Base-by-base conservation (phyloP, 2,329 filamentous ascomycete genomes). In the Dendryphion nanum region DNA sequence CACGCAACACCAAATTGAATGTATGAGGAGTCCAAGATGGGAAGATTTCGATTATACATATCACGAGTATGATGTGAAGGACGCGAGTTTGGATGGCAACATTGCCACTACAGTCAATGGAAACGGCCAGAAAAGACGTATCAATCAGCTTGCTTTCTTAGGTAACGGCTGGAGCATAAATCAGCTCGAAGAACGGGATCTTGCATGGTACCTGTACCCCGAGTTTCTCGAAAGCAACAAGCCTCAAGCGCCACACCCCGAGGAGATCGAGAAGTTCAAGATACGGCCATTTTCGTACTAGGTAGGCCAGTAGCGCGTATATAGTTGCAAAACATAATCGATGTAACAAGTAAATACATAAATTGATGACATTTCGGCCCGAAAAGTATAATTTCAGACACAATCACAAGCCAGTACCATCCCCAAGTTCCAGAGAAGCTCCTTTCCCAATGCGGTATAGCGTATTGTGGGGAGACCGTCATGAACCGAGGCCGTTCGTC, bases 161-260 rank as follows among this genome's bases (percentile, higher is more conserved):
- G 61, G 61, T 0, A 62, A 64, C 49, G 61, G 60, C 0, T 61
- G 50, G 53, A 63, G 37, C 29, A 35, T 41, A 12, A 50, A 47
- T 37, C 44, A 57, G 37, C 16, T 54, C 15, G 59, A 64, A 30
- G 49, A 51, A 23, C 57, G 54, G 39, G 53, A 71, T 51, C 35
- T 70, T 53, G 65, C 63, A 19, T 72, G 58, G 48, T 72, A 71
- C 56, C 42, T 72, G 31, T 59, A 64, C 43, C 62, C 64, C 4
- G 58, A 61, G 49, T 71, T 69, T 49, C 21, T 63, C 51, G 57
- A 69, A 15, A n/a, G 23, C 10, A 8, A 10, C 10, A 49, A 53
- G 38, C 69, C 68, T 15, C 33, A 44, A 24, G 43, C 46, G 31
- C 54, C 53, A 12, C 44, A 45, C 44, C 68, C 68, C 20, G 69